phyloP scores from a whole-genome alignment of 306 rosid species.

The Prunus mume region DNA sequence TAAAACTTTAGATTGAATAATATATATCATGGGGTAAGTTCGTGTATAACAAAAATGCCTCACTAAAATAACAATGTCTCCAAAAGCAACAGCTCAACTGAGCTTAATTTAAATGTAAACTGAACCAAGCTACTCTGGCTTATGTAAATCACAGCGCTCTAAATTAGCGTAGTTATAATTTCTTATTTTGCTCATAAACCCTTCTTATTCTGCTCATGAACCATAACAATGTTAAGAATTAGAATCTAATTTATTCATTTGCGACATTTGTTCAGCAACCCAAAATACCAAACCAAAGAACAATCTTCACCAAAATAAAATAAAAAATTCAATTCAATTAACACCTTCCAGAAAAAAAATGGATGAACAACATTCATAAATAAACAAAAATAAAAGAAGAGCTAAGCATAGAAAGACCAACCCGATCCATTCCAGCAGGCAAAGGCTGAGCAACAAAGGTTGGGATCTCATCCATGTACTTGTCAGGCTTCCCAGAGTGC shows the following conservation, averaged over 20 bases:
- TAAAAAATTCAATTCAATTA: background rate
- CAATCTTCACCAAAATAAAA: background rate
- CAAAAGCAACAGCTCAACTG: background rate
- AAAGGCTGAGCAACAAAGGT: constrained; percentile 97
- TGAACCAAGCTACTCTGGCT: background rate
- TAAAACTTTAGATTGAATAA: background rate
- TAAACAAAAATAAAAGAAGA: background rate
- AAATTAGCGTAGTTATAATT: background rate
- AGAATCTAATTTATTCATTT: background rate
- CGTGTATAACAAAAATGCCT: background rate
- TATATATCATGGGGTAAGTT: background rate
- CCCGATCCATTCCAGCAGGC: constrained; percentile 95
- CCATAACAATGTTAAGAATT: background rate
- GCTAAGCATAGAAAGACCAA: constrained; percentile 4
- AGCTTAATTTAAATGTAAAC: background rate
- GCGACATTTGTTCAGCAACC: background rate
- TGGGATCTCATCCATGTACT: constrained; percentile 88
- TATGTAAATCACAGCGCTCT: background rate
- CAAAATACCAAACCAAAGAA: background rate
- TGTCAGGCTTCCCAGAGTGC: constrained; percentile 84
- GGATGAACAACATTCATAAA: background rate
- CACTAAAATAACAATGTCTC: background rate
- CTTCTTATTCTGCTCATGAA: background rate
- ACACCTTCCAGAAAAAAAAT: background rate
- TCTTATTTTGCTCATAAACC: background rate